phyloP scores from a whole-genome alignment of 192 early-diverging fungal species.

The Martensiomyces pterosporus region DNA sequence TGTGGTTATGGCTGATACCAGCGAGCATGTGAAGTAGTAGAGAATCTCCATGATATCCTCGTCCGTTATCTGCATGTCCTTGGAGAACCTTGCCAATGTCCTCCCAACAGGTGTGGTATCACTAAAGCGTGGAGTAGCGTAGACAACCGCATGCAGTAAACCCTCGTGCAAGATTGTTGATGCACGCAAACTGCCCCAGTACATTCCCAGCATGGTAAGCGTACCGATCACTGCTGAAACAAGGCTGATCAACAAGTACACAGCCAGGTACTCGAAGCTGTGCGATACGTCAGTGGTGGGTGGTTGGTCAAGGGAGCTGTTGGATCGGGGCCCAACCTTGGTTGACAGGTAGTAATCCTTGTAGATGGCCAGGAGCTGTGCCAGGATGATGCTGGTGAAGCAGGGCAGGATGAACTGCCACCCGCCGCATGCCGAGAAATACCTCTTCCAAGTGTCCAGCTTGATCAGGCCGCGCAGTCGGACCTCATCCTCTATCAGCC shows the following conservation, averaged over 20 bases:
- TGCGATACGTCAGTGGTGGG: not conserved
- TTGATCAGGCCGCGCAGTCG: conserved; percentile 68
- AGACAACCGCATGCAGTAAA: conserved; percentile 56
- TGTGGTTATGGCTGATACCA: conserved; percentile 53
- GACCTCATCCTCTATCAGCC: conserved; percentile 76
- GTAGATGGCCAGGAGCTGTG: conserved; percentile 47
- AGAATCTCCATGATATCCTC: conserved; percentile 56
- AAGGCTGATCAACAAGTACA: conserved; percentile 13
- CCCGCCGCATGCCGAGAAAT: conserved; percentile 65
- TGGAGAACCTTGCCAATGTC: conserved; percentile 76
- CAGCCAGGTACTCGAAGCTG: conserved; percentile 5
- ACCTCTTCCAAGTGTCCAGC: conserved; percentile 66
- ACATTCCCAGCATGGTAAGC: conserved; percentile 14
- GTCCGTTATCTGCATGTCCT: conserved; percentile 78
- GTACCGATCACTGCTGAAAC: conserved; percentile 10
- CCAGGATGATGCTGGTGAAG: conserved; percentile 47
- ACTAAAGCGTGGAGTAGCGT: conserved; percentile 77
- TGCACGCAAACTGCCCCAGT: conserved; percentile 22
- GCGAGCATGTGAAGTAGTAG: conserved; percentile 50
- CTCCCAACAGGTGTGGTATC: conserved; percentile 78
- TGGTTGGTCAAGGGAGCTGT: conserved; percentile 18
- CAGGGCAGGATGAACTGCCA: conserved; percentile 51
- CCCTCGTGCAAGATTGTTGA: conserved; percentile 54
- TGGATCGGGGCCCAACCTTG: conserved; percentile 19
- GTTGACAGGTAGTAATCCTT: conserved; percentile 52